Conservation (phyloP, 805 yeast genomes). For the Wickerhamiella occidentalis region DNA sequence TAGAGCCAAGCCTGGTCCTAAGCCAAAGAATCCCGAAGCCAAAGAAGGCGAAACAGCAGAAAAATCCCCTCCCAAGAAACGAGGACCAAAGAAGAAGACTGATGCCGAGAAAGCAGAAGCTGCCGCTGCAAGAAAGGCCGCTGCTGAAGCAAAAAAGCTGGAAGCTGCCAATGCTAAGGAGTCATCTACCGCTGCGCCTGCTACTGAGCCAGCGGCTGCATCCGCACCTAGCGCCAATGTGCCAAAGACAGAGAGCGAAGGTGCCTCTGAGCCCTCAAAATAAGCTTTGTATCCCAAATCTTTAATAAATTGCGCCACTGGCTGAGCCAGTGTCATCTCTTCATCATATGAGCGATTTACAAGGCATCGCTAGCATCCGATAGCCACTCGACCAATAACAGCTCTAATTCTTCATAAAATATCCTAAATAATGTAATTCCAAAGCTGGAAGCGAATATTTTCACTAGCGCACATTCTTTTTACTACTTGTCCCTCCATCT, state of each 20-base stretch:
- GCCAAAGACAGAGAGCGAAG: not conserved
- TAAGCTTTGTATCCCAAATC: not conserved
- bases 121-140: constrained; percentile 5
- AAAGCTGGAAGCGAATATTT: no score
- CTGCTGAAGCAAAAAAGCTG: constrained; percentile 1
- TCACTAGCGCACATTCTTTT: no score
- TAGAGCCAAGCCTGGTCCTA: constrained; percentile 7
- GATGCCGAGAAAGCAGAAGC: constrained; percentile 4
- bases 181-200: not conserved
- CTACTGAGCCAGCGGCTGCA: not conserved
- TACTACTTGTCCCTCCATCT: not conserved
- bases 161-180: not conserved
- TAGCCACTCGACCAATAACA: no score
- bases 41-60: not conserved
- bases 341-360: no score
- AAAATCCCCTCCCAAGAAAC: constrained; percentile 8
- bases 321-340: no score
- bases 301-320: not conserved
- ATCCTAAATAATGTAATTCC: no score
- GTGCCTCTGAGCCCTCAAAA: not conserved
- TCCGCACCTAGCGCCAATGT: not conserved
- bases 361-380: no score
- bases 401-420: no score
- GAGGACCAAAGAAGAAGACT: constrained; percentile 13
- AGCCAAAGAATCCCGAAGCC: constrained; percentile 10